A percentile compares a stretch with the other conserved stretches of the same genome.
These are phyloP conservation scores for Phytophthora melonis DNA, from an alignment of 352 stramenopile genomes.

Conservation along the genomic window DNA sequence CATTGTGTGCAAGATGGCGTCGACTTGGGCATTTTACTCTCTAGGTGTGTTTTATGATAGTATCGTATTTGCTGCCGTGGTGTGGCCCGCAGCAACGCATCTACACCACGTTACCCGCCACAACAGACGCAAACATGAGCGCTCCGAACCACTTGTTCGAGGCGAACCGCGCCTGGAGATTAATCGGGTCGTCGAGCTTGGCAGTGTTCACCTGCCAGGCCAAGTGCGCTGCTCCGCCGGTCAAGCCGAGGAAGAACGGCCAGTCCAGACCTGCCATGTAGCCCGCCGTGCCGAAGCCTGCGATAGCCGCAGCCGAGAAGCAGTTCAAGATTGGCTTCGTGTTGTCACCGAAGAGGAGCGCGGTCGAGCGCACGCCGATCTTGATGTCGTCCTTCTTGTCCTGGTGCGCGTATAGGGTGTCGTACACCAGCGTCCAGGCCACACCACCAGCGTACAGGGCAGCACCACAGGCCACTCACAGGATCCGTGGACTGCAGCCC, in stretches of 20 bases:
- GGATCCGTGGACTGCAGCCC: constrained; percentile 86
- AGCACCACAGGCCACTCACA: constrained; percentile 90
- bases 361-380: constrained; percentile 96
- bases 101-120: constrained; percentile 71
- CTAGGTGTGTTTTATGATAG: not conserved
- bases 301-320: constrained; percentile 78
- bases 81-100: not conserved
- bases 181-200: constrained; percentile 94
- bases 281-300: constrained; percentile 71
- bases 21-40: not conserved
- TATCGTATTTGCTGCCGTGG: not conserved
- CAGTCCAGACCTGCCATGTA: constrained; percentile 86
- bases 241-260: constrained; percentile 92
- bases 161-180: constrained; percentile 94
- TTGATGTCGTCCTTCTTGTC: constrained; percentile 97
- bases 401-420: constrained; percentile 99
- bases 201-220: constrained; percentile 97
- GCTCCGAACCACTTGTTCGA: constrained; percentile 94
- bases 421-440: constrained; percentile 99
- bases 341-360: constrained; percentile 95
- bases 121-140: constrained; percentile 85
- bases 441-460: constrained; percentile 96
- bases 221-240: constrained; percentile 91
- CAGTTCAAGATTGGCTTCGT: constrained; percentile 94
- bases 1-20: too few species aligned